Evolutionary conservation across 1,139 yeast species (phyloP), one percentile per base, ranked within the genome.

Genomic region (Nakaseomyces glabratus): DNA sequence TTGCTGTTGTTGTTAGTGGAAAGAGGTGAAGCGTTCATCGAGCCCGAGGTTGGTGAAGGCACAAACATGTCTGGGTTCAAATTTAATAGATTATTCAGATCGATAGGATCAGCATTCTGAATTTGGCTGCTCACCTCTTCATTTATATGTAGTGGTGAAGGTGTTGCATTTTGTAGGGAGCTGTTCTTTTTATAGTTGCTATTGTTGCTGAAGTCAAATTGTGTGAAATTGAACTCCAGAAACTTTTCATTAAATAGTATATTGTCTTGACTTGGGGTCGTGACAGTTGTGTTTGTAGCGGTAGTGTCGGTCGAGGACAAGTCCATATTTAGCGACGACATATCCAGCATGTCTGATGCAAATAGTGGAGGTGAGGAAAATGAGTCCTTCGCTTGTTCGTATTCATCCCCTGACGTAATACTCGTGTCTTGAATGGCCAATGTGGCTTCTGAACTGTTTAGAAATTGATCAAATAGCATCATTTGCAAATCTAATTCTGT

Each of bases 181-280:
- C 9, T 5, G 18, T 11, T 20, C 21, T 31, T 34, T 21, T 28
- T 20, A 19, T 12, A n/a, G 17, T 20, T 31, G 20, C 25, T 31
- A 18, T 10, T 22, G 10, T 22, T 37, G 16, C 31, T 29, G n/a
- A 35, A 24, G 15, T 30, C 33, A 11, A 38, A 30, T n/a, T n/a
- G n/a, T n/a, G n/a, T n/a, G n/a, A n/a, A n/a, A 20, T 38, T 39
- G 13, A 40, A 31, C 24, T 36, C 40, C 12, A 40, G 36, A 15
- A 29, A 24, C n/a, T 35, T 38, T 24, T 24, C 28, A 2, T 18
- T 24, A 9, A 20, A 20, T 10, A 24, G 7, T 19, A 10, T 19
- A 10, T 19, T 19, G 18, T 17, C 18, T 11, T 26, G 21, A 18
- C 10, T 17, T 2, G 30, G 30, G 3, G 30, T 26, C 4, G 30